Evolutionary conservation across 2,329 filamentous ascomycete species (phyloP).

Genomic region (Graphium sp.): DNA sequence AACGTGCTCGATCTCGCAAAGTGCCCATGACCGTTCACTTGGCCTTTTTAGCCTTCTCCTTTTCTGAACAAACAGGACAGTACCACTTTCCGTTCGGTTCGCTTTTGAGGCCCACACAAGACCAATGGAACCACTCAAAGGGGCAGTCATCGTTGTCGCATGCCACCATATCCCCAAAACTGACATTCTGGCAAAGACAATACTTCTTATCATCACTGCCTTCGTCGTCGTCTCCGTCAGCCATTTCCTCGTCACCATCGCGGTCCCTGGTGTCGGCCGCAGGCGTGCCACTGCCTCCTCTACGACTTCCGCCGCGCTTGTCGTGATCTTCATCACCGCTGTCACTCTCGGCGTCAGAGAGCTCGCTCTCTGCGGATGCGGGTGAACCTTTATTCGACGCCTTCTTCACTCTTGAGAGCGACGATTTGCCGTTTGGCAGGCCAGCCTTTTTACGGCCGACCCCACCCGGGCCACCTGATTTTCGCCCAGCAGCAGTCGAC

Average conservation of each 20-base stretch:
- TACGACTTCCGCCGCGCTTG: not conserved
- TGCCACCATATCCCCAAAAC: constrained; percentile 77
- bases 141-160: constrained; percentile 73
- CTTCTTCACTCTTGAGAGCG: constrained; percentile 44
- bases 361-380: constrained; percentile 46
- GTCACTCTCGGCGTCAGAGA: constrained; percentile 43
- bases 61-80: constrained; percentile 43
- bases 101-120: constrained; percentile 49
- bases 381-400: constrained; percentile 41
- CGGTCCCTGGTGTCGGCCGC: constrained; percentile 20
- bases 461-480: constrained; percentile 24
- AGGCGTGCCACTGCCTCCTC: constrained; percentile 9
- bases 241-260: constrained; percentile 35
- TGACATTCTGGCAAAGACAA: constrained; percentile 69
- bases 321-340: constrained; percentile 33
- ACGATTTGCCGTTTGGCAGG: constrained; percentile 32
- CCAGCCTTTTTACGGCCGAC: constrained; percentile 28
- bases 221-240: constrained; percentile 47
- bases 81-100: constrained; percentile 54
- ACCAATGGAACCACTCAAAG: constrained; percentile 83
- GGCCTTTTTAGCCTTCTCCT: constrained; percentile 20
- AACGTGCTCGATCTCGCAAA: no score
- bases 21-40: no score
- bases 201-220: constrained; percentile 67
- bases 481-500: constrained; percentile 21